Base-by-base conservation (phyloP, 2,329 filamentous ascomycete genomes). In the Pseudohalonectria lignicola region DNA sequence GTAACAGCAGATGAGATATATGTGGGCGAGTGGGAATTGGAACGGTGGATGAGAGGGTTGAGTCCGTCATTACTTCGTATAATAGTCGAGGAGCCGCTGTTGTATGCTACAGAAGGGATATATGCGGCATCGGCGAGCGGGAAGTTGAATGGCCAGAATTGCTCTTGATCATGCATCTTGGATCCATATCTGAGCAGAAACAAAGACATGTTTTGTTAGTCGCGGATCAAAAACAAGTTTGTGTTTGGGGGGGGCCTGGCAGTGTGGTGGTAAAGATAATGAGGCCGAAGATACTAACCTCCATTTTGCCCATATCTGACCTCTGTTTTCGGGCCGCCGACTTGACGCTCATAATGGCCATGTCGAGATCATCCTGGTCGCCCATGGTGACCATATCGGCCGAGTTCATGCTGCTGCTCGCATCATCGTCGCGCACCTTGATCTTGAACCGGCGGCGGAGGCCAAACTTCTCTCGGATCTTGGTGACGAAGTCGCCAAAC, bases 341-440 rank as follows among this genome's bases (percentile, higher is more conserved):
- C 57, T 77, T 84, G 6, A 80, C 79, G 34, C 67, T 73, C 56
- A 75, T 72, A 39, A 96, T 70, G 20, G 86, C 79, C 77, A 95
- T 84, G 36, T 96, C 88, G 45, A 95, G 62, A 63, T 98, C 92
- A 53, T 98, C 92, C 59, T 95, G 86, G 57, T 98, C 92, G 21
- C 83, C 87, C 76, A 98, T 82, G 23, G 90, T 95, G 53, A 98
- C 93, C 83, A 95, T 90, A 53, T 96, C 90, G 3, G 31, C 2
- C 3, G 10, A 8, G 82, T 83, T 31, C 39, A 81, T 70, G 1
- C 74, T 73, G 43, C 67, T 60, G 48, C 86, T 82, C 49, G 96
- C 92, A 45, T 93, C 86, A 52, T 74, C 76, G 49, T 88, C 76
- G 67, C 92, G 92, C 60, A 95, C 81, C 69, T 88, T 93, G 65